Base-by-base conservation (phyloP, 1,284 basidiomycete species). In the Pseudozyma hubeiensis region DNA sequence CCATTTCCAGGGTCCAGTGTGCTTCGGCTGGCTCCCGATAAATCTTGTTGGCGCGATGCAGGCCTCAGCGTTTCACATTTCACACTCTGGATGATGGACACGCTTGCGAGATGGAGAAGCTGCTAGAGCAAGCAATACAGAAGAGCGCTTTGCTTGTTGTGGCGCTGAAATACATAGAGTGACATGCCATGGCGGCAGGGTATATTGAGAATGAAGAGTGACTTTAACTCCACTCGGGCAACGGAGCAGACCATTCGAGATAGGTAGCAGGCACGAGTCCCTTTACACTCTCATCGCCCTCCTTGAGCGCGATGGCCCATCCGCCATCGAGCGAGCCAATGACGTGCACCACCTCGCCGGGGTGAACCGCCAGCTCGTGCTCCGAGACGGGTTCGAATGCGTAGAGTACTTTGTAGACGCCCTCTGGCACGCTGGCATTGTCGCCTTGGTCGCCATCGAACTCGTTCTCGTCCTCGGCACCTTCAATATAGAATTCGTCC, bases 391-490 rank as follows among this genome's bases (percentile, higher is more conserved):
- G 63, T 1, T 62, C 55, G 44, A 79, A 79, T 24, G 60, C 58
- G 57, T 79, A 79, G n/a, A 78, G 56, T n/a, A 73, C 75, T 5
- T 50, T 54, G 60, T 79, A 78, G n/a, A 65, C 39, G 17, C 77
- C 77, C 34, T 70, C 62, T 13, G 64, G 43, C 10, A 78, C 58
- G 53, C 53, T 40, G 40, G 47, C 61, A 30, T 35, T 41, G 40
- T 64, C 62, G 41, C 63, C 67, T 16, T 71, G 65, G 44, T 75
- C 77, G 35, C 64, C 71, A 41, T 59, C 72, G 24, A 64, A 77
- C 33, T 68, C 71, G 29, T 65, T 53, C n/a, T 69, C 77, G 51
- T 71, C 71, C 14, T 59, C 70, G 24, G 52, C 70, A 7, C 76
- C 66, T 45, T 70, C 64, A 41, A 64, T 56, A 40, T 63, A 64